phyloP scores from a whole-genome alignment of 305 asterid genomes.

The Fraxinus baroniana region DNA sequence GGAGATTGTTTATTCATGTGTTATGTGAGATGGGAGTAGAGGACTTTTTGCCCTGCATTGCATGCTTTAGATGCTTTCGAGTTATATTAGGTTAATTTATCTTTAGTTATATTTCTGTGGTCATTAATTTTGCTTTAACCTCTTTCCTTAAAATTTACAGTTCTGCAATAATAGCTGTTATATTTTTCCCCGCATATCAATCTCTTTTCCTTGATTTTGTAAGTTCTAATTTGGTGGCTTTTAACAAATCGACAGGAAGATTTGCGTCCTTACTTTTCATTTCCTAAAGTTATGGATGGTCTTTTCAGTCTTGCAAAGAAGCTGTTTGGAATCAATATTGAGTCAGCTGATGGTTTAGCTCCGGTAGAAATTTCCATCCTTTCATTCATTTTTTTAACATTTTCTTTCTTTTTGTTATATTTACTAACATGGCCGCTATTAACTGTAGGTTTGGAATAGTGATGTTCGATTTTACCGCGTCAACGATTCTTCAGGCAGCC shows the following conservation, averaged over 20 bases:
- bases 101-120: neutral
- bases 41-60: neutral
- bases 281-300: constrained; percentile 96
- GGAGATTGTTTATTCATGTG: neutral
- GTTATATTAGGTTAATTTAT: neutral
- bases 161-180: neutral
- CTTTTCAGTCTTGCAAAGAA: constrained; percentile 80
- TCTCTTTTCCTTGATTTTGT: constrained; percentile 9
- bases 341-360: constrained; percentile 87
- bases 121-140: neutral
- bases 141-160: neutral
- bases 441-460: constrained; percentile 78
- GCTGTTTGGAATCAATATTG: constrained; percentile 72
- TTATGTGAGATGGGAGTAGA: neutral
- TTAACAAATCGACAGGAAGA: constrained; percentile 68
- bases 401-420: neutral
- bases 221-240: constrained; percentile 26
- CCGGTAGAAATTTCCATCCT: constrained; percentile 50
- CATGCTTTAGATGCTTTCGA: constrained; percentile 4
- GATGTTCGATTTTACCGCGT: constrained; percentile 89
- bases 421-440: constrained; percentile 18
- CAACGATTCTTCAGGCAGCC: constrained; percentile 74
- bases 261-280: constrained; percentile 90
- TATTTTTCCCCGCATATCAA: neutral
- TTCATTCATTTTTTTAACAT: constrained; percentile 11